Base-by-base conservation (phyloP, 2,329 filamentous ascomycete species). In the Xylariaceae sp. region DNA sequence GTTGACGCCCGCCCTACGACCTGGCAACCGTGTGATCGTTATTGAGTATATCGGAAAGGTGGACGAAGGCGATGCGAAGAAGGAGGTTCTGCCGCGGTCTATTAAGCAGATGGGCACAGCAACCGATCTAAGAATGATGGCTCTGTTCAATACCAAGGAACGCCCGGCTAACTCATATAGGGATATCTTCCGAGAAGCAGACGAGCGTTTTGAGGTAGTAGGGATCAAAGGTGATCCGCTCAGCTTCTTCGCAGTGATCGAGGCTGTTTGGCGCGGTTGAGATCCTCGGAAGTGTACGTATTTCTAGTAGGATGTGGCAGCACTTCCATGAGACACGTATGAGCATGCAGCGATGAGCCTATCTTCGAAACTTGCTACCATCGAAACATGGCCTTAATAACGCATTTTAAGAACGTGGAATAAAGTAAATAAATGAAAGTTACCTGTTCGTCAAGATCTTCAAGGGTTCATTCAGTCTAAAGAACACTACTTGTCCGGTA, bases 81-180 rank as follows among this genome's bases (percentile, higher is more conserved):
- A 52, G 7, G 59, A 58, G 4, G 23, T 59, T 36, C 53, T 73
- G 47, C 70, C 72, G 26, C 65, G 68, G 27, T 73, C 70, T 5
- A 70, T 73, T 29, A 69, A 71, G 64, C 69, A 71, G 55, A 71
- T 72, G 66, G 71, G 70, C 23, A 74, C 70, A 4, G 70, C 68
- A 18, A 78, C 74, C 10, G 80, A 83, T 63, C 50, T 83, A 57
- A 69, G 76, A 39, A 75, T 82, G 72, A 76, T 81, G 73, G 73
- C 75, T 3, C 60, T 81, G 5, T 78, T 79, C 42, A 81, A 79
- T 56, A 72, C 72, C 2, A 73, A 74, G 58, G 79, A 82, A 66
- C 69, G 78, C 16, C 70, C 73, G 0, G 71, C 74, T 0, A 67
- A 72, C n/a, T 75, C 73, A 4, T 82, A 78, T 75, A 73, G 71